Conservation (phyloP, 768 basidiomycete species). For the Serpula lacrymans region DNA sequence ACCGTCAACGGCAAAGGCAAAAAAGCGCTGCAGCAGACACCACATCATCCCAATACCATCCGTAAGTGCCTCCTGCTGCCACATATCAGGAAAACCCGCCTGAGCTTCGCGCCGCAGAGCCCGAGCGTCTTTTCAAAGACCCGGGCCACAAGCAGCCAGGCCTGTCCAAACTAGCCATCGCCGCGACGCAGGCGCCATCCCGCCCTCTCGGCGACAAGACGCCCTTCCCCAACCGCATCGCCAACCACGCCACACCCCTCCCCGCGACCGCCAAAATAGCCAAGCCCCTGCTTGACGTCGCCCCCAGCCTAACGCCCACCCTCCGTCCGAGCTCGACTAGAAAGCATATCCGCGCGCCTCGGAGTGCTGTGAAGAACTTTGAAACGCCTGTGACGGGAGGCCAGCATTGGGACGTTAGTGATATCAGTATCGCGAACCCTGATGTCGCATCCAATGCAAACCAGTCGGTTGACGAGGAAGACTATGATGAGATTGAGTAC, state of each 20-base stretch:
- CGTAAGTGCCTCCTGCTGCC: slow-evolving; percentile 16
- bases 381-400: slow-evolving; percentile 67
- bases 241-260: slow-evolving; percentile 19
- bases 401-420: slow-evolving; percentile 75
- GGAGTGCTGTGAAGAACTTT: slow-evolving; percentile 47
- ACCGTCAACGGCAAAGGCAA: slow-evolving; percentile 48
- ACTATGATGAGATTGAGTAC: slow-evolving; percentile 50
- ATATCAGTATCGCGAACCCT: slow-evolving; percentile 36
- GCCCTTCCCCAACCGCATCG: slow-evolving; percentile 64
- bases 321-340: slow-evolving; percentile 67
- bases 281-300: slow-evolving; percentile 29
- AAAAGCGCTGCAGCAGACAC: slow-evolving; percentile 33
- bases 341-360: slow-evolving; percentile 56
- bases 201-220: slow-evolving; percentile 74
- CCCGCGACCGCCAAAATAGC: slow-evolving; percentile 36
- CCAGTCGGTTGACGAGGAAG: slow-evolving; percentile 26
- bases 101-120: slow-evolving; percentile 10
- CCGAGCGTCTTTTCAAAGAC: slow-evolving; percentile 18
- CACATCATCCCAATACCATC: slow-evolving; percentile 27
- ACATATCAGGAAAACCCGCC: too few species aligned
- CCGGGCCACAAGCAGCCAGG: slow-evolving; percentile 23
- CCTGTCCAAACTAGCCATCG: slow-evolving; percentile 5
- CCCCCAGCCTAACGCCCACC: slow-evolving; percentile 34
- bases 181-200: slow-evolving; percentile 19
- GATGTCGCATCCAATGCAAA: slow-evolving; percentile 21